Evolutionary conservation across 495 filamentous ascomycete genomes (phyloP), one percentile per base, ranked within the genome.

Genomic region (Cryomyces antarcticus): DNA sequence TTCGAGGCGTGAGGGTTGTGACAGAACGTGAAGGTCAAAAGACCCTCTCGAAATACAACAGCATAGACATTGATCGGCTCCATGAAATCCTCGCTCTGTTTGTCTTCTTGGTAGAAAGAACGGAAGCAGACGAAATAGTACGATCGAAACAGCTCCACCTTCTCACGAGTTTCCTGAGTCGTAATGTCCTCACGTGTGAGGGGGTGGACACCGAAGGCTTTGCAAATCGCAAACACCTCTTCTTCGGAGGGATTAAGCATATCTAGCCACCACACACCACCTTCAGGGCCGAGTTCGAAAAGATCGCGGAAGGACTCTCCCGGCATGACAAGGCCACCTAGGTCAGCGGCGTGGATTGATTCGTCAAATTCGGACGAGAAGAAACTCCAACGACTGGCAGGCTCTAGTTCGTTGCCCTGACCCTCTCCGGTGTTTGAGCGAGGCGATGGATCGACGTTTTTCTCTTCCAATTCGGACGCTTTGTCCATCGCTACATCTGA

Each of bases 101-200:
- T 77, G 51, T 92, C 85, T 49, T 76, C 63, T 46, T 86, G 83
- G 46, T 71, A 80, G 60, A 95, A 97, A 1, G 84, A 92, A 29
- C 88, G 77, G 70, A 96, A 97, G 57, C 82, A 93, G 41, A 93
- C 84, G 53, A 97, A 93, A 56, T 97, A 97, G 65, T 97, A 97
- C 38, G 82, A 78, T 28, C 83, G 79, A 63, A 97, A 97, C 30
- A 97, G 74, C 58, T 97, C 89, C 31, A 97, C 93, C 64, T 97
- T 97, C 63, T 97, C 88, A 24, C 88, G 84, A 11, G 85, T 77
- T 64, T 97, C 88, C 55, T 93, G 85, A 3, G 78, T 89, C 31
- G 77, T 72, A 47, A 97, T 93, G 66, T 97, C 88, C 61, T 97
- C 88, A 12, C 80, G 79, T 7, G 88, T 95, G 60, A 97, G 58